These are phyloP conservation scores for Colletotrichum sidae DNA, from an alignment of 2,329 filamentous ascomycete genomes.

Conservation along the genomic window DNA sequence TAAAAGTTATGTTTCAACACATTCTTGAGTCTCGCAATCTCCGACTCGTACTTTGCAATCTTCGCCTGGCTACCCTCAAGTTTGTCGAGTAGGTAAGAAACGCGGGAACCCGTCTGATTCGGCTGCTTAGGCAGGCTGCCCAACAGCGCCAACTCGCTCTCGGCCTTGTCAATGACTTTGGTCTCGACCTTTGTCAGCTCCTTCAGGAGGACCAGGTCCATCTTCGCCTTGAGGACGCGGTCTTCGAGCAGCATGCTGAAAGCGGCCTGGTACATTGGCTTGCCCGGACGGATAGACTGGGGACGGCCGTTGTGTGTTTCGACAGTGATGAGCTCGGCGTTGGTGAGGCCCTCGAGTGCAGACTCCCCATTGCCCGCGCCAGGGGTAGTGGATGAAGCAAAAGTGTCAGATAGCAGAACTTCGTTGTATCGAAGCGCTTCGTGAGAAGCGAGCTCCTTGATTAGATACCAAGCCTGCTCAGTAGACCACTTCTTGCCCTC, in stretches of 20 bases:
- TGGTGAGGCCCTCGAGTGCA: slow-evolving; percentile 83
- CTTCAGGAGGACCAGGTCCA: slow-evolving; percentile 77
- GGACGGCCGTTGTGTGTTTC: slow-evolving; percentile 80
- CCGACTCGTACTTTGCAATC: slow-evolving; percentile 78
- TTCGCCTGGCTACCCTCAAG: slow-evolving; percentile 79
- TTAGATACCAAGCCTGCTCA: slow-evolving; percentile 90
- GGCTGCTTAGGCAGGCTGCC: slow-evolving; percentile 78
- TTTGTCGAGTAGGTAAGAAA: slow-evolving; percentile 80
- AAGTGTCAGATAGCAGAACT: slow-evolving; percentile 80
- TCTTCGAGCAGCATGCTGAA: slow-evolving; percentile 81
- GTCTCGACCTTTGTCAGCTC: slow-evolving; percentile 79
- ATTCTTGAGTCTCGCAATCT: slow-evolving; percentile 80
- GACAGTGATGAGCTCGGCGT: slow-evolving; percentile 87
- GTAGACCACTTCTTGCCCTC: slow-evolving; percentile 76
- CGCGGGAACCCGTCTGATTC: slow-evolving; percentile 71
- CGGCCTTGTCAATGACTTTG: slow-evolving; percentile 80
- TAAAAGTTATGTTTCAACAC: slow-evolving; percentile 59
- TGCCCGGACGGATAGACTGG: slow-evolving; percentile 80
- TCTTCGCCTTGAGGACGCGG: slow-evolving; percentile 76
- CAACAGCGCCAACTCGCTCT: slow-evolving; percentile 80
- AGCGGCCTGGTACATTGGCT: slow-evolving; percentile 87
- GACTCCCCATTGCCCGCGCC: slow-evolving; percentile 73
- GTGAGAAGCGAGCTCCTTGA: slow-evolving; percentile 79
- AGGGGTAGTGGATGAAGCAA: slow-evolving; percentile 67
- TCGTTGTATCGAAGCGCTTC: slow-evolving; percentile 85